Base-by-base conservation (phyloP, 306 rosid species). In the Gleditsia sinensis region DNA sequence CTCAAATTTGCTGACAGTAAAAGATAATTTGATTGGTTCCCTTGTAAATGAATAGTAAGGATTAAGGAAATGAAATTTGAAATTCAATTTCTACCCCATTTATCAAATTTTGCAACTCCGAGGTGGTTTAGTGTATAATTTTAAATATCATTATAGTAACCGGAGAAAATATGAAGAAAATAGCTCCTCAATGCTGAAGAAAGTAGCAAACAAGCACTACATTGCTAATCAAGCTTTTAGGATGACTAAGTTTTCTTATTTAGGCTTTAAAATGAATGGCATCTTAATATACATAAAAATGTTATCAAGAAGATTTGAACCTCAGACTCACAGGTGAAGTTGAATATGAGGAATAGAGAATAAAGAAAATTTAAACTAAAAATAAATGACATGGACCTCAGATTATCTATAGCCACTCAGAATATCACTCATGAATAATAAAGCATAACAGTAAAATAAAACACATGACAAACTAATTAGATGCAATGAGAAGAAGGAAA, bases 41-140 rank as follows among this genome's bases (percentile, higher is more conserved):
- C 11, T 16, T 24, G 48, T 11, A 53, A 40, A 67, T 61, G 75
- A 53, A 75, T 23, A n/a, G n/a, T n/a, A 72, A 55, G 4, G 23
- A 28, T 32, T 14, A 28, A 30, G 51, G 7, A 63, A 60, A 58
- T 16, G 19, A 20, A 64, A 45, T 32, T 20, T 42, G 17, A 42
- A 25, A 39, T 39, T 42, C 72, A 62, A 61, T 8, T 30, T 21
- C 39, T 5, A 17, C 45, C 33, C 63, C 50, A 9, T 27, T 9
- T 16, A 54, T 59, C 59, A 60, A 75, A 62, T 39, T 37, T 43
- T 36, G 8, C 43, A n/a, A 11, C 50, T 54, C 27, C 27, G 62
- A 39, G 43, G 37, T 43, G 20, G 57, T 33, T 53, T 48, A 67
- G 33, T 59, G 28, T 57, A 48, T 14, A 20, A 16, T 46, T 25